phyloP scores from a whole-genome alignment of 164 flowering plant genomes.

The Stephania cephalantha region DNA sequence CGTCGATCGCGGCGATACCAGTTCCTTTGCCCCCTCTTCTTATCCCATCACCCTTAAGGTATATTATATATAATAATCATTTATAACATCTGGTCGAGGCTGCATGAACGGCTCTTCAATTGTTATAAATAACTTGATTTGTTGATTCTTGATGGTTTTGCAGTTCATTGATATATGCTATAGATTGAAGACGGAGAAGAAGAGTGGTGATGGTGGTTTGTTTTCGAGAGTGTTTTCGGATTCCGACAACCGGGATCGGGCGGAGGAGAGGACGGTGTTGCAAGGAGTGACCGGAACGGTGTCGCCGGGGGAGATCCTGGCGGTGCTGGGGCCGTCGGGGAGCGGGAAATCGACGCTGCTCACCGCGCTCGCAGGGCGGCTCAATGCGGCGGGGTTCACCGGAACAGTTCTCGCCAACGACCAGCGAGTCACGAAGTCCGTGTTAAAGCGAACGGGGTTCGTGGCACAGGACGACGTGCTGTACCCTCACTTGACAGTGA shows the following conservation, averaged over 20 bases:
- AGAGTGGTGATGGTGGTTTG: constrained; percentile 6
- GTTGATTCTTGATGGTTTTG: not conserved
- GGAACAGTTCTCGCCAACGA: constrained; percentile 61
- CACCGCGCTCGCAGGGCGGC: constrained; percentile 64
- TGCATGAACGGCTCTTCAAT: not conserved
- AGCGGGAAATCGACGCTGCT: constrained; percentile 91
- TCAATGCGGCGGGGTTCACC: constrained; percentile 38
- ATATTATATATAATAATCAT: too few species aligned
- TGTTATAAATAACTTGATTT: not conserved
- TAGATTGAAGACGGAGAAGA: constrained; percentile 37
- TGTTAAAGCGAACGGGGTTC: constrained; percentile 53
- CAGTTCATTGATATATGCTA: constrained; percentile 70
- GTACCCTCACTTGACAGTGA: constrained; percentile 81
- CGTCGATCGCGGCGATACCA: constrained; percentile 8
- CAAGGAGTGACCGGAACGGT: constrained; percentile 66
- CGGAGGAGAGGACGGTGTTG: constrained; percentile 45
- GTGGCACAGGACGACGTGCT: constrained; percentile 86
- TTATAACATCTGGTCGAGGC: too few species aligned
- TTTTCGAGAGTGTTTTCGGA: not conserved
- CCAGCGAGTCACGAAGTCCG: constrained; percentile 24
- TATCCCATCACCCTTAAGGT: constrained; percentile 44
- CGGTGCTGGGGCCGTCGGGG: constrained; percentile 88
- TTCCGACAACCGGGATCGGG: constrained; percentile 4
- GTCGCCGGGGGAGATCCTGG: constrained; percentile 73
- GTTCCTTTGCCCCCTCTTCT: constrained; percentile 19